Conservation (phyloP, 495 filamentous ascomycete genomes). For the Penicillium fimorum region DNA sequence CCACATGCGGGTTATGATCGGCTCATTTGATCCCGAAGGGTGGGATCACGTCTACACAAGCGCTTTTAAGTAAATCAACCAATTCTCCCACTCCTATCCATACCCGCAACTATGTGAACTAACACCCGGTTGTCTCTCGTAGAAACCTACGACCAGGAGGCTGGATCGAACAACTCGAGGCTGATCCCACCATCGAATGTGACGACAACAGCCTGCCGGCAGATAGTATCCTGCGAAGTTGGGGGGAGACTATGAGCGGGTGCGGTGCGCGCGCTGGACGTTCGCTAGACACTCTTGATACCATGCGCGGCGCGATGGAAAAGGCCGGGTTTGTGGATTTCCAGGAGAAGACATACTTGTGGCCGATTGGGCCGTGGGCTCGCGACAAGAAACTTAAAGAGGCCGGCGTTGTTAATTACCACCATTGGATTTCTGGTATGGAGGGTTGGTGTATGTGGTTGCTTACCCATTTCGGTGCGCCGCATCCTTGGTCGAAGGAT, state of each 20-base stretch:
- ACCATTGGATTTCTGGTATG: constrained; percentile 19
- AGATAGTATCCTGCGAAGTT: constrained; percentile 25
- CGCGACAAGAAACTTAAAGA: constrained; percentile 14
- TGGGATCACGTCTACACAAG: constrained; percentile 30
- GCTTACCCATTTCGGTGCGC: constrained; percentile 11
- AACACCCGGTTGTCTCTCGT: not conserved
- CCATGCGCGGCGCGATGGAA: constrained; percentile 18
- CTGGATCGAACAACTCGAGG: constrained; percentile 54
- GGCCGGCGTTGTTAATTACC: constrained; percentile 11
- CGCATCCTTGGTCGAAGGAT: constrained; percentile 14
- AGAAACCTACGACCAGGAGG: constrained; percentile 44
- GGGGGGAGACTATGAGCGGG: constrained; percentile 12
- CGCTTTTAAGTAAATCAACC: constrained; percentile 17
- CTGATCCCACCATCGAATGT: constrained; percentile 29
- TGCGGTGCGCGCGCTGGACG: constrained; percentile 7
- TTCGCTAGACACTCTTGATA: not conserved
- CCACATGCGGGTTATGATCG: constrained; percentile 24
- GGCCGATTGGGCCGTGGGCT: constrained; percentile 24
- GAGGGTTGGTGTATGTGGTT: constrained; percentile 18
- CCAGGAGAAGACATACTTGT: constrained; percentile 12
- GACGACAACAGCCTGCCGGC: constrained; percentile 42
- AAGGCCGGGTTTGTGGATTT: constrained; percentile 36
- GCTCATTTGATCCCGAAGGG: constrained; percentile 21
- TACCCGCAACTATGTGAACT: not conserved
- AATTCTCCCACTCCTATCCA: not conserved